A percentile compares a stretch with the other conserved stretches of the same genome.
Evolutionary conservation across 768 basidiomycete genomes (phyloP).

Genomic region (Cantharellus anzutake): DNA sequence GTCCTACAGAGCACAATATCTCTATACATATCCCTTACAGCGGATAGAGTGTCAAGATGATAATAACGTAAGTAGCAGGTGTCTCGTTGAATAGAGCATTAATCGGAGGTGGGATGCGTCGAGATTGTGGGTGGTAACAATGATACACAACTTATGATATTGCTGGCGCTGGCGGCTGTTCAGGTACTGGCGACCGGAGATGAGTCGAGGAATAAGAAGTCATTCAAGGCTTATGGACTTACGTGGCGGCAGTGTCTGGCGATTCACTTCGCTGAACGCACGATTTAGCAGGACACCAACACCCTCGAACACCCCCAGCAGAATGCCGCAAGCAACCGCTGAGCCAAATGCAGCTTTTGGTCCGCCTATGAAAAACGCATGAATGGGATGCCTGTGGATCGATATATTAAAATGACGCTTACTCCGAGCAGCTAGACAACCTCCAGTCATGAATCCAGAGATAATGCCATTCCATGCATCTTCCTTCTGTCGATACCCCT

Average conservation of each 20-base stretch:
- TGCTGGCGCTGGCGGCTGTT: background rate
- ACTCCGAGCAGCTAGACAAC: constrained; percentile 88
- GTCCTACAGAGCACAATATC: no score
- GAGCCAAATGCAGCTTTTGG: constrained; percentile 79
- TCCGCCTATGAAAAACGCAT: constrained; percentile 39
- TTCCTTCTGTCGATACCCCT: constrained; percentile 91
- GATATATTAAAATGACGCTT: constrained; percentile 20
- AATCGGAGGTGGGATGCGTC: no score
- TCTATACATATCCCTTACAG: no score
- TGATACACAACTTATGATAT: background rate
- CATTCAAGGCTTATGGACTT: constrained; percentile 17
- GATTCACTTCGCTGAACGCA: constrained; percentile 66
- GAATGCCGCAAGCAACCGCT: constrained; percentile 90
- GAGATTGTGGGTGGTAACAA: no score
- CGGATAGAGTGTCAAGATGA: no score
- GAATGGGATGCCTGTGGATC: constrained; percentile 2
- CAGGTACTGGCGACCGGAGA: background rate
- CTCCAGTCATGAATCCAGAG: constrained; percentile 96
- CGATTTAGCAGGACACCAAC: constrained; percentile 85
- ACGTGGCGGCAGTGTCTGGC: constrained; percentile 68
- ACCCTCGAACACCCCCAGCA: constrained; percentile 87
- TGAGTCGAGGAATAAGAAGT: background rate
- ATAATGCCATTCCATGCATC: constrained; percentile 99
- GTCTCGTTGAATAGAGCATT: no score
- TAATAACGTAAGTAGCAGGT: no score